Conservation (phyloP, 345 rosid genomes). For the Atalantia buxifolia region DNA sequence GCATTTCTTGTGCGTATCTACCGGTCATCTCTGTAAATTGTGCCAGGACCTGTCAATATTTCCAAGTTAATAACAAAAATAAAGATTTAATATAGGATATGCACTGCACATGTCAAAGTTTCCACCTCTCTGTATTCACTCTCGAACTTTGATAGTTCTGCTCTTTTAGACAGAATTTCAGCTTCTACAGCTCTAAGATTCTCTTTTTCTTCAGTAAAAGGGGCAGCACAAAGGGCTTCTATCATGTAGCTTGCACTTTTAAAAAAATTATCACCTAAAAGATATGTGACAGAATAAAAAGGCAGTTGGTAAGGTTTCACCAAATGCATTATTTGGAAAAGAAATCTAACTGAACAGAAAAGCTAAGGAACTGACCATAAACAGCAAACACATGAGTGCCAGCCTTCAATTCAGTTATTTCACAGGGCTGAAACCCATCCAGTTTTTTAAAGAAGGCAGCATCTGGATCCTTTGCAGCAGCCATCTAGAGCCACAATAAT, state of each 20-base stretch:
- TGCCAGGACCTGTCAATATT: slow-evolving; percentile 56
- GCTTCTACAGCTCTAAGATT: slow-evolving; percentile 86
- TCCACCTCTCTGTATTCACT: slow-evolving; percentile 87
- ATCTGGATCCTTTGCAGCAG: slow-evolving; percentile 90
- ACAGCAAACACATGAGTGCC: slow-evolving; percentile 91
- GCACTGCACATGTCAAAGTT: background rate
- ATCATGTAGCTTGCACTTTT: slow-evolving; percentile 83
- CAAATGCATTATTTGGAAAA: slow-evolving; percentile 1
- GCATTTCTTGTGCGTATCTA: slow-evolving; percentile 93
- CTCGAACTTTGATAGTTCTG: slow-evolving; percentile 85
- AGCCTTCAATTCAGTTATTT: slow-evolving; percentile 82
- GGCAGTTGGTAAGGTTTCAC: slow-evolving; percentile 8
- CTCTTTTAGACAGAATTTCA: slow-evolving; percentile 78
- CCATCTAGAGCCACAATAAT: slow-evolving; percentile 41
- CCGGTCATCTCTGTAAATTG: slow-evolving; percentile 92
- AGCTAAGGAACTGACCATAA: slow-evolving; percentile 61
- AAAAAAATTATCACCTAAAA: slow-evolving; percentile 93
- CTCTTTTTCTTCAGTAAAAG: slow-evolving; percentile 71
- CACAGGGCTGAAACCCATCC: slow-evolving; percentile 97
- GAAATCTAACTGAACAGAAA: slow-evolving; percentile 16
- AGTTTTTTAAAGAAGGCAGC: slow-evolving; percentile 85
- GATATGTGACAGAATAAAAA: slow-evolving; percentile 14
- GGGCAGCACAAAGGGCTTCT: slow-evolving; percentile 82
- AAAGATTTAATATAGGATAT: background rate
- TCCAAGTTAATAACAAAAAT: slow-evolving; percentile 5